Base-by-base conservation (phyloP, 2,329 filamentous ascomycete genomes). In the Nemania bipapillata region DNA sequence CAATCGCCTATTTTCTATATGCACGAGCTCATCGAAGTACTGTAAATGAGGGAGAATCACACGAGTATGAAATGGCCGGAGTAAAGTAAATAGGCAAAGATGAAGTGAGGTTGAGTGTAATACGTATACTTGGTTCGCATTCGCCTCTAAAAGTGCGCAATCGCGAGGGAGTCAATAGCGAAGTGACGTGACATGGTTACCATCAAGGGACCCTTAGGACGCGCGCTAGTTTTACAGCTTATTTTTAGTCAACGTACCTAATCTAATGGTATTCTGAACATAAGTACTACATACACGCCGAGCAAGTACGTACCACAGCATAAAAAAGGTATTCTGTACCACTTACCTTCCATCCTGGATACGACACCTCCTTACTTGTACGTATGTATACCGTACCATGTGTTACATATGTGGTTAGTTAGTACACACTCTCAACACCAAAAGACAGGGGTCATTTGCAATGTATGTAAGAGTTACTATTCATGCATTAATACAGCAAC, bases 11-110 rank as follows among this genome's bases (percentile, higher is more conserved):
- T 12, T 53, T 35, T 54, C 55, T 42, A 70, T 37, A 64, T 62
- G 62, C 28, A 47, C n/a, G 17, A 59, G 52, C 37, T 73, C 73
- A 76, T 75, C 70, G 68, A 55, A 37, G 26, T 68, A 30, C 15
- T 20, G 20, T 7, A 40, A 17, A 37, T 24, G 32, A n/a, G 17
- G 35, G 5, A 32, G 12, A 28, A 50, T 50, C 47, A 50, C 47
- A 50, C 7, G 47, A 50, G 22, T 50, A 28, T 26, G 22, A 20
- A 28, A 50, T 24, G 20, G 22, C 8, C 22, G 12, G 22, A 26
- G 22, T 5, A 26, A 26, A 24, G 8, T 4, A 50, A 22, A 22
- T 50, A 50, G 20, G 24, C 28, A 50, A 6, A 6, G 37, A 20
- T 8, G 40, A n/a, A 45, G n/a, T 40, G 4, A 40, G 37, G 2